A percentile compares a stretch with the other conserved stretches of the same genome.
Evolutionary conservation across 2,329 filamentous ascomycete species (phyloP).

Genomic region (Penicillium expansum): DNA sequence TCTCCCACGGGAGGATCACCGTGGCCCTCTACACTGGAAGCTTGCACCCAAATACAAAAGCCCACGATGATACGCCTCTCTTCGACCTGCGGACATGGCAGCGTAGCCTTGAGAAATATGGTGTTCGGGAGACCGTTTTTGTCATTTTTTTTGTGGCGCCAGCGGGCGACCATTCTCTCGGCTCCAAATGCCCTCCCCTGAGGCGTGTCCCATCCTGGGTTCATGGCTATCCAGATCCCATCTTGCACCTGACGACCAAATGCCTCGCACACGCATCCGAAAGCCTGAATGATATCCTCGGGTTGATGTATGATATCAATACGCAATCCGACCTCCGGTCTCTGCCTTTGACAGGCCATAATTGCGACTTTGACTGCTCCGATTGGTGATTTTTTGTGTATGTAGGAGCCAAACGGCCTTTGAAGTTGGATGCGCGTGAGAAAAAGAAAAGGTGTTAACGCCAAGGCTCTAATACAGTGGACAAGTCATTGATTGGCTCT

Average conservation of each 20-base stretch:
- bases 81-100: constrained; percentile 26
- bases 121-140: constrained; percentile 43
- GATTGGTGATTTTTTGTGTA: background rate
- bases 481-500: background rate
- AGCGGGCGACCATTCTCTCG: constrained; percentile 44
- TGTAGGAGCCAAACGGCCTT: background rate
- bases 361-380: background rate
- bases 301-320: constrained; percentile 7
- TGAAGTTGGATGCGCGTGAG: background rate
- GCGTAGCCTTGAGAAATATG: constrained; percentile 55
- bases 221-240: constrained; percentile 51
- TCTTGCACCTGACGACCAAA: constrained; percentile 55
- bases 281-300: constrained; percentile 7
- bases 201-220: constrained; percentile 56
- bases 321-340: background rate
- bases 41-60: constrained; percentile 56
- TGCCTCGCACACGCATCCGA: constrained; percentile 12
- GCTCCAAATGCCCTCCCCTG: too few species aligned
- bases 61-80: constrained; percentile 44
- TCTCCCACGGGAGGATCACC: constrained; percentile 40
- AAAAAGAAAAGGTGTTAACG: background rate
- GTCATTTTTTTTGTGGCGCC: constrained; percentile 42
- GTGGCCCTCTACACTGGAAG: constrained; percentile 49
- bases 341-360: background rate
- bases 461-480: background rate